A percentile compares a stretch with the other conserved stretches of the same genome.
phyloP scores from a whole-genome alignment of 2,329 filamentous ascomycete genomes.

The Colletotrichum horii region DNA sequence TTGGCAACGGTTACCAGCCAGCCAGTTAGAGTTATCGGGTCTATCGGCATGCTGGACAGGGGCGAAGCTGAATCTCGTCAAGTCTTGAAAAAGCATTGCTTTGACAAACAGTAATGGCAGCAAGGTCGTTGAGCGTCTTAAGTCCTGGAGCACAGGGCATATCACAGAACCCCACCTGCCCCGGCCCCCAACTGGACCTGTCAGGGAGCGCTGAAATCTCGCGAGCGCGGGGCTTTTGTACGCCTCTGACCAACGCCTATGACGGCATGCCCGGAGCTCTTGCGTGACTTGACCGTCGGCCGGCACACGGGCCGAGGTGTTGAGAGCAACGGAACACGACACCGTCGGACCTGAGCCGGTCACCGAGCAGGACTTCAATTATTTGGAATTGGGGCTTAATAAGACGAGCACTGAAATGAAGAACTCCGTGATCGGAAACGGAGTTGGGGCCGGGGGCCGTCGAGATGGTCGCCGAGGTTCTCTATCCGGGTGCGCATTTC shows the following conservation, averaged over 20 bases:
- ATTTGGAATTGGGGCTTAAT: neutral
- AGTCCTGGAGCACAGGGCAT: neutral
- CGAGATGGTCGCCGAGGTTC: neutral
- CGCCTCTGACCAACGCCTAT: neutral
- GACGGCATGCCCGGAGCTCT: constrained; percentile 11
- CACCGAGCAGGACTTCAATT: neutral
- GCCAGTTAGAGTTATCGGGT: neutral
- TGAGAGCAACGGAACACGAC: neutral
- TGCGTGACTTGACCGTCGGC: neutral
- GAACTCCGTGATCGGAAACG: neutral
- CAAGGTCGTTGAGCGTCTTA: neutral
- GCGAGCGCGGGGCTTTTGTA: neutral
- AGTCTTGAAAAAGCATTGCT: neutral
- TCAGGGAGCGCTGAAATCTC: neutral
- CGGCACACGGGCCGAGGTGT: neutral
- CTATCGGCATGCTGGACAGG: neutral
- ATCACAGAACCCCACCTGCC: neutral
- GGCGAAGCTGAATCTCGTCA: neutral
- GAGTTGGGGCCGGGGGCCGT: neutral
- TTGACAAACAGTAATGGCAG: neutral
- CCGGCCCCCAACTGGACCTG: neutral
- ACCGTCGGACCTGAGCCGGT: neutral
- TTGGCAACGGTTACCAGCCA: neutral
- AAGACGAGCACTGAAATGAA: neutral
- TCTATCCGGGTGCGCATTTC: constrained; percentile 12